Base-by-base conservation (phyloP, 2,329 filamentous ascomycete genomes). In the Aspergillus caelatus region DNA sequence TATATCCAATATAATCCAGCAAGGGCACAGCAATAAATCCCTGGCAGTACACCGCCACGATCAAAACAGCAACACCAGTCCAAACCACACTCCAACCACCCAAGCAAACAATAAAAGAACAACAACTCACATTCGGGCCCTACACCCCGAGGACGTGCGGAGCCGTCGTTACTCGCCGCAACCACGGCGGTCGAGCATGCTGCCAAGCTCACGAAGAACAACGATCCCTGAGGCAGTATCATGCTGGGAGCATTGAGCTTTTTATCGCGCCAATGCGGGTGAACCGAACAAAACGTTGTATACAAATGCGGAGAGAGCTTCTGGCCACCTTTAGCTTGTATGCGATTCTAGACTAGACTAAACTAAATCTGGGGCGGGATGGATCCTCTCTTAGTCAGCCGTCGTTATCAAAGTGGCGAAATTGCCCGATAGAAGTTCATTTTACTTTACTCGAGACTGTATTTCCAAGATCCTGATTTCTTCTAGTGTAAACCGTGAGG, bases 81-180 rank as follows among this genome's bases (percentile, higher is more conserved):
- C 46, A 9, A 28, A 10, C 26, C 9, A 10, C 14, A 10, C 16
- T 10, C 1, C 14, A n/a, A 50, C 26, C n/a, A 21, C 6, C 8
- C 7, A 21, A 48, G 16, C 19, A 45, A 56, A 48, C 34, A 56
- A 8, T 26, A 26, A 9, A 59, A 36, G 30, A 7, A 36, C 46
- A 7, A 46, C 30, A 62, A 87, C 91, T 81, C 85, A 97, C 94
- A 97, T 81, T 97, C 93, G 55, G 94, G 94, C 41, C 91, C 88
- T 72, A 97, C 94, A 71, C 94, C 94, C 75, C 93, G 87, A 62
- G 94, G 94, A 75, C 93, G 82, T 64, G 86, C 82, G 62, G 86
- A 83, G 66, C 90, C 89, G 75, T 90, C 87, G 9, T 52, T 52
- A 68, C 86, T 88, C 70, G 86, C 77, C 84, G 72, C 75, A 63